Base-by-base conservation (phyloP, 1,284 basidiomycete species). In the Rhodotorula sp. region DNA sequence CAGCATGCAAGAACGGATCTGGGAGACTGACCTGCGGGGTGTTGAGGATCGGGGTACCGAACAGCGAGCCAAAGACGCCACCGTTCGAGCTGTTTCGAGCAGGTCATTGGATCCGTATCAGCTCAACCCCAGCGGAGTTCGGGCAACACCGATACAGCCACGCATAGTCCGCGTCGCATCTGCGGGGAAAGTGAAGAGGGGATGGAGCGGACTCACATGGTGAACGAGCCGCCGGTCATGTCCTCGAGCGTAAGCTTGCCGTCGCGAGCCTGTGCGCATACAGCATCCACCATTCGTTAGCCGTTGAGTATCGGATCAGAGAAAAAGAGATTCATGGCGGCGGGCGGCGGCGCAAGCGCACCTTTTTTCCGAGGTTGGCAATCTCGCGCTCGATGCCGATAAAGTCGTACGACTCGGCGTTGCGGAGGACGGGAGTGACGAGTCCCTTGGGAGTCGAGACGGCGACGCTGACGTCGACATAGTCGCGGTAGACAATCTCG, bases 361-460 rank as follows among this genome's bases (percentile, higher is more conserved):
- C 90, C 89, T 95, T 98, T 85, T 90, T 92, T 75, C 94, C 95
- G 26, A 98, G 85, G 50, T 85, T 86, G 63, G 91, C 87, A 78
- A 99, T 97, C 81, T 92, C 95, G 83, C 88, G 87, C 86, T 99
- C 95, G 77, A 99, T 93, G 75, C 92, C 90, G 60, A 99, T 82
- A 79, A 99, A 89, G 79, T 87, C 89, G 89, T 97, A 87, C 45
- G 81, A 79, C 83, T 98, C 95, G 60, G 88, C 89, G 81, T 97
- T 98, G 77, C 95, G 85, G 71, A 99, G 90, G 60, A 98, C 93
- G 47, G 95, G 95, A 0, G 95, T 98, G 62, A 99, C 95, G 69
- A 99, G 85, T 67, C 95, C 95, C 84, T 98, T 98, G 62, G 95
- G 95, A 2, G 97, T 98, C 16, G 94, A 92, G 62, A 99, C 95